A percentile compares a stretch with the other conserved stretches of the same genome.
These are phyloP conservation scores for Dendrobium officinale DNA, from an alignment of 106 monocot species.

Conservation along the genomic window DNA sequence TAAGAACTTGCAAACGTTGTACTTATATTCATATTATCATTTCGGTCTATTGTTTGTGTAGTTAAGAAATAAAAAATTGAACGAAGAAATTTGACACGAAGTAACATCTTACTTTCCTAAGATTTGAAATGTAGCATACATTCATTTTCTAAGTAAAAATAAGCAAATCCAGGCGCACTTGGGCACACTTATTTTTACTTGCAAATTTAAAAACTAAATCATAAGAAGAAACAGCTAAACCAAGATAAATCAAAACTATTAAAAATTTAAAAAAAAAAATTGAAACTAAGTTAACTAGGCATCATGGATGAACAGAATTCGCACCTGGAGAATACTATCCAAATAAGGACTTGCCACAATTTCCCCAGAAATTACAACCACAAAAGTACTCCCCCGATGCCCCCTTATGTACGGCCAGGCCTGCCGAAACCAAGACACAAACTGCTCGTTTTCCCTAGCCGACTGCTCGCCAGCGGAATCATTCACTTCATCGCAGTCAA, in stretches of 20 bases:
- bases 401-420: conserved; percentile 82
- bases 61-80: no score
- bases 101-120: neutral
- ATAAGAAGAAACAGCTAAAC: neutral
- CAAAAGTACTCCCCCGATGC: conserved; percentile 78
- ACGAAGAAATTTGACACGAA: neutral
- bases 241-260: neutral
- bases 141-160: neutral
- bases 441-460: conserved; percentile 33
- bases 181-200: neutral
- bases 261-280: no score
- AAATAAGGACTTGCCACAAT: conserved; percentile 49
- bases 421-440: conserved; percentile 62
- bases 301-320: neutral
- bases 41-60: no score
- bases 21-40: no score
- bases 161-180: neutral
- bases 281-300: neutral
- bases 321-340: conserved; percentile 65
- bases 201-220: neutral
- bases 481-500: neutral
- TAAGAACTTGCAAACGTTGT: no score
- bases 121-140: neutral
- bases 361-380: conserved; percentile 76
- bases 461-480: neutral